Evolutionary conservation across 2,329 filamentous ascomycete genomes (phyloP).

Genomic region (Fusarium austroafricanum): DNA sequence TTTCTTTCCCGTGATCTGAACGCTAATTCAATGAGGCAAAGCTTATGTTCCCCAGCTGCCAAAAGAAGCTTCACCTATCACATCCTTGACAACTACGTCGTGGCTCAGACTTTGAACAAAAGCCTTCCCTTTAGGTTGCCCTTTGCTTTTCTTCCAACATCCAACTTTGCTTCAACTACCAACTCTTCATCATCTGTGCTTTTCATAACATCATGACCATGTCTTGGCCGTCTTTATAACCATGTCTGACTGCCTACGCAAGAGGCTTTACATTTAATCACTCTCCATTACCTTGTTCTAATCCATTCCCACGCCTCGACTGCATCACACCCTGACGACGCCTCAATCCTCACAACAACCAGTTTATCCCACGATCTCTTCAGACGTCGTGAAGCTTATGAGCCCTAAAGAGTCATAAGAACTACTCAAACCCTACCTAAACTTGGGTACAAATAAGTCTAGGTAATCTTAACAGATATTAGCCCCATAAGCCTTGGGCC

Average conservation of each 20-base stretch:
- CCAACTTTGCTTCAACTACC: neutral
- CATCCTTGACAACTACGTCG: constrained; percentile 23
- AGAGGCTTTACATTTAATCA: neutral
- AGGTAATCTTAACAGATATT: too few species aligned
- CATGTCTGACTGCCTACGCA: neutral
- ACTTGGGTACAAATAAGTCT: too few species aligned
- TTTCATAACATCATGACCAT: neutral
- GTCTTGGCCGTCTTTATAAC: neutral
- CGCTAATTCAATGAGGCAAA: constrained; percentile 17
- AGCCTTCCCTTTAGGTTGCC: neutral
- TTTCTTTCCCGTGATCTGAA: neutral
- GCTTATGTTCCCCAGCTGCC: constrained; percentile 9
- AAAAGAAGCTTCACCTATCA: constrained; percentile 23
- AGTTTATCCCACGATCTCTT: neutral
- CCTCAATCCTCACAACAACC: constrained; percentile 1
- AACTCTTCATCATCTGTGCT: neutral
- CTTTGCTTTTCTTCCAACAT: neutral
- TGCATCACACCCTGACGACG: neutral
- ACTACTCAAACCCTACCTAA: too few species aligned
- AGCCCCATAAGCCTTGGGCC: too few species aligned
- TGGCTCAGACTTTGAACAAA: constrained; percentile 18
- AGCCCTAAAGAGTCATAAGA: too few species aligned
- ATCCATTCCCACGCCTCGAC: neutral
- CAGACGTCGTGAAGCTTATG: too few species aligned
- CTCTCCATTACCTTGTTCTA: neutral